Evolutionary conservation across 2,329 filamentous ascomycete genomes (phyloP).

Genomic region (Diplodia corticola): DNA sequence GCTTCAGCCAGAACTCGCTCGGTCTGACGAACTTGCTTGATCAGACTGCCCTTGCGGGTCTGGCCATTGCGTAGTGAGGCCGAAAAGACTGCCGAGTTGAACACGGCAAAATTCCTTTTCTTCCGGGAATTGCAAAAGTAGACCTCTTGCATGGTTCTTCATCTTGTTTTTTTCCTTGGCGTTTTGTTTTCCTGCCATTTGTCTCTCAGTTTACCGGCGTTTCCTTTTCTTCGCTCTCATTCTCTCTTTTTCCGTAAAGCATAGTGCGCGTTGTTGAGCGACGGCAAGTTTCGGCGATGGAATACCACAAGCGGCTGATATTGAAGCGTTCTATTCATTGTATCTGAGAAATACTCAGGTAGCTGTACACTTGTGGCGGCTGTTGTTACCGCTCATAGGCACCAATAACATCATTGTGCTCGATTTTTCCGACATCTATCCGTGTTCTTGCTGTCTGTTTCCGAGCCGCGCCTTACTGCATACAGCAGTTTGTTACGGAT

Average conservation of each 20-base stretch:
- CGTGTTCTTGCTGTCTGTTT: neutral
- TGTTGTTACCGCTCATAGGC: neutral
- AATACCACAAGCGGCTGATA: neutral
- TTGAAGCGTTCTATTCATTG: neutral
- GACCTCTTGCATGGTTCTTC: neutral
- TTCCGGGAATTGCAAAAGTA: neutral
- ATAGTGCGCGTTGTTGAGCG: neutral
- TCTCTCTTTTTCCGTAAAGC: neutral
- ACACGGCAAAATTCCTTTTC: neutral
- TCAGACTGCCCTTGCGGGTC: neutral
- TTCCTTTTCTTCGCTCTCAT: neutral
- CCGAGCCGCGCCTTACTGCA: no score
- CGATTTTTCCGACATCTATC: neutral
- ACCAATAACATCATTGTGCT: neutral
- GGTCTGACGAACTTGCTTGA: conserved; percentile 48
- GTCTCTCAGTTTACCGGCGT: neutral
- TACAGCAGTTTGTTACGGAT: no score
- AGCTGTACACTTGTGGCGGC: neutral
- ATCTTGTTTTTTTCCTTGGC: neutral
- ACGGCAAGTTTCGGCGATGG: neutral
- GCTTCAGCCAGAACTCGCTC: conserved; percentile 55
- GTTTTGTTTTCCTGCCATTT: neutral
- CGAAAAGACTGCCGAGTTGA: neutral
- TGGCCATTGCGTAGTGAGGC: no score
- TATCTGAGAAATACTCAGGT: neutral